Percentiles rank a stretch among this genome's conserved stretches.
Conservation (phyloP, 2,329 filamentous ascomycete species). For the Clonostachys byssicola region DNA sequence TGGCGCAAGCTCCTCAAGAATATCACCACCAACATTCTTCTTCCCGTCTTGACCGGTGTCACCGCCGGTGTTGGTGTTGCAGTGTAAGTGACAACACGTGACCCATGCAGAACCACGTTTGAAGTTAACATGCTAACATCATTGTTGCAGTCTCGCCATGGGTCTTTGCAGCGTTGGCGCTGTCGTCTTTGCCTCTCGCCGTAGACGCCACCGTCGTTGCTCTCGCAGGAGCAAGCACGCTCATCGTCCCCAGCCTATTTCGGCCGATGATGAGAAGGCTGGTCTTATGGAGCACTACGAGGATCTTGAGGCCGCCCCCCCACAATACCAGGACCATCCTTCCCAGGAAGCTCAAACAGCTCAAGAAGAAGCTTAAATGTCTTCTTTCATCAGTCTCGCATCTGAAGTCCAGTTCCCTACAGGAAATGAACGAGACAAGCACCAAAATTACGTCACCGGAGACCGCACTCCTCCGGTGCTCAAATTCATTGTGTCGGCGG, state of each 20-base stretch:
- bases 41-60: constrained; percentile 66
- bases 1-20: constrained; percentile 47
- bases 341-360: too few relatives aligned
- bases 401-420: too few relatives aligned
- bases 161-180: constrained; percentile 58
- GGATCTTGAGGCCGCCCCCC: constrained; percentile 17
- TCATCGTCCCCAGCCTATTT: constrained; percentile 21
- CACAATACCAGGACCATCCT: constrained; percentile 14
- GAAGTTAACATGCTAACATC: constrained; percentile 15
- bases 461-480: background rate
- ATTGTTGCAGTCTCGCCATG: constrained; percentile 51
- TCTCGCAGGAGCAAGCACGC: constrained; percentile 25
- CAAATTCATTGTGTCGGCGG: background rate
- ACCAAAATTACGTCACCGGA: background rate
- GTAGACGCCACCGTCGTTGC: constrained; percentile 13
- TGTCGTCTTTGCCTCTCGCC: constrained; percentile 44
- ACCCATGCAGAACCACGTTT: background rate
- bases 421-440: too few relatives aligned
- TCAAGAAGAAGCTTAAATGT: too few relatives aligned
- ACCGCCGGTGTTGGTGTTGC: constrained; percentile 65
- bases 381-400: too few relatives aligned
- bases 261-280: constrained; percentile 42
- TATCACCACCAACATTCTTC: constrained; percentile 57
- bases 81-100: constrained; percentile 38
- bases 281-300: constrained; percentile 36